Evolutionary conservation across 2,329 filamentous ascomycete species (phyloP).

Genomic region (Seiridium unicorne): DNA sequence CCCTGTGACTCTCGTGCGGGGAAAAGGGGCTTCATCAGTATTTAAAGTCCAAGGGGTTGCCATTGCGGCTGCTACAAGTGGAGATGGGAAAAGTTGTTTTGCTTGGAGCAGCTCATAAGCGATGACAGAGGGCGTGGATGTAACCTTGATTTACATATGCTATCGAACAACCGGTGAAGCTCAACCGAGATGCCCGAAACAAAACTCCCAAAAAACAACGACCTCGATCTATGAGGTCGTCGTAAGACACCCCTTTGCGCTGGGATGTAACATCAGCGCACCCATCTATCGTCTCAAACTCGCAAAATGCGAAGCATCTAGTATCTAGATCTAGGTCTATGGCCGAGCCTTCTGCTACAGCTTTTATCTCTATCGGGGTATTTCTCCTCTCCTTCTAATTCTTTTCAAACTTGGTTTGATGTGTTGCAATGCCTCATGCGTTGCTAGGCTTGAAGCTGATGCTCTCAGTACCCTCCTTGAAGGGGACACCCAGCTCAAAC

Average conservation of each 20-base stretch:
- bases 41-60: neutral
- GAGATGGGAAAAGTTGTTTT: neutral
- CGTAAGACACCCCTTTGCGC: neutral
- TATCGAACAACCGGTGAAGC: neutral
- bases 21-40: neutral
- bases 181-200: neutral
- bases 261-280: neutral
- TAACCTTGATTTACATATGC: neutral
- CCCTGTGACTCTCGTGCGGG: neutral
- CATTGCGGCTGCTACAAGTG: neutral
- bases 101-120: neutral
- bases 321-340: neutral
- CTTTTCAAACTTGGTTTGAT: neutral
- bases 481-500: slow-evolving; percentile 93
- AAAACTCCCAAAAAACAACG: neutral
- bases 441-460: slow-evolving; percentile 62
- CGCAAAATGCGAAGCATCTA: neutral
- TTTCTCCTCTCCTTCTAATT: neutral
- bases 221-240: neutral
- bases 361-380: slow-evolving; percentile 3
- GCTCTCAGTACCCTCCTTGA: slow-evolving; percentile 62
- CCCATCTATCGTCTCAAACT: neutral
- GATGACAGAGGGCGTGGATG: neutral
- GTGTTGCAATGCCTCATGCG: slow-evolving; percentile 24
- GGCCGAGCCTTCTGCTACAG: neutral